These are phyloP conservation scores for Rubroboletus pulcherrimus DNA, from an alignment of 768 basidiomycete species.

Conservation along the genomic window DNA sequence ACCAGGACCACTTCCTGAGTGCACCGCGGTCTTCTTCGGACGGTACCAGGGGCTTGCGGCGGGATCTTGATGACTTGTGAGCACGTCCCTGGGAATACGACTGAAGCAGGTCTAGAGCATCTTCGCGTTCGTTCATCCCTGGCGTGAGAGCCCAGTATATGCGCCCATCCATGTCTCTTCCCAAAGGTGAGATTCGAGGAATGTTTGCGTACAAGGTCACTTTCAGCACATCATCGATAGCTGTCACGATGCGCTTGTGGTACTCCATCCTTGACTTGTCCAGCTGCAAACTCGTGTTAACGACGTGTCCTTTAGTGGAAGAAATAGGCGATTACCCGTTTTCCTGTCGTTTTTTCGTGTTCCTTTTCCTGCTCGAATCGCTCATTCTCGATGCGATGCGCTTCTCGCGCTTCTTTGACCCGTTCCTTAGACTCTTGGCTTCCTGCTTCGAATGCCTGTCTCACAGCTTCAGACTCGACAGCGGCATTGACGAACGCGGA, in stretches of 20 bases:
- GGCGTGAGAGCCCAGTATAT: slow-evolving; percentile 67
- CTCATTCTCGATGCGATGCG: slow-evolving; percentile 32
- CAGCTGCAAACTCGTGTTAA: slow-evolving; percentile 26
- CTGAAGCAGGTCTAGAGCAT: slow-evolving; percentile 32
- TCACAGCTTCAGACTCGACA: slow-evolving; percentile 44
- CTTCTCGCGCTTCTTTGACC: slow-evolving; percentile 49
- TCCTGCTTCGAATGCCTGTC: slow-evolving; percentile 61
- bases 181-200: slow-evolving; percentile 58
- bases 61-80: slow-evolving; percentile 34
- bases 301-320: background rate
- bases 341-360: slow-evolving; percentile 49
- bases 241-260: slow-evolving; percentile 48
- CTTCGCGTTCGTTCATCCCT: slow-evolving; percentile 53
- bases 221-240: slow-evolving; percentile 55
- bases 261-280: slow-evolving; percentile 41
- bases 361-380: slow-evolving; percentile 38
- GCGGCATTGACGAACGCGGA: slow-evolving; percentile 53
- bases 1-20: slow-evolving; percentile 69
- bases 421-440: slow-evolving; percentile 52
- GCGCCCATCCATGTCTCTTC: slow-evolving; percentile 65
- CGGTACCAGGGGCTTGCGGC: slow-evolving; percentile 36
- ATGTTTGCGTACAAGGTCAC: slow-evolving; percentile 43
- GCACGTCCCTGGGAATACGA: slow-evolving; percentile 24
- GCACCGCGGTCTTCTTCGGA: slow-evolving; percentile 49
- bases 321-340: slow-evolving; percentile 10